Base-by-base conservation (phyloP, 1,139 yeast species). In the Taphrina pruni region DNA sequence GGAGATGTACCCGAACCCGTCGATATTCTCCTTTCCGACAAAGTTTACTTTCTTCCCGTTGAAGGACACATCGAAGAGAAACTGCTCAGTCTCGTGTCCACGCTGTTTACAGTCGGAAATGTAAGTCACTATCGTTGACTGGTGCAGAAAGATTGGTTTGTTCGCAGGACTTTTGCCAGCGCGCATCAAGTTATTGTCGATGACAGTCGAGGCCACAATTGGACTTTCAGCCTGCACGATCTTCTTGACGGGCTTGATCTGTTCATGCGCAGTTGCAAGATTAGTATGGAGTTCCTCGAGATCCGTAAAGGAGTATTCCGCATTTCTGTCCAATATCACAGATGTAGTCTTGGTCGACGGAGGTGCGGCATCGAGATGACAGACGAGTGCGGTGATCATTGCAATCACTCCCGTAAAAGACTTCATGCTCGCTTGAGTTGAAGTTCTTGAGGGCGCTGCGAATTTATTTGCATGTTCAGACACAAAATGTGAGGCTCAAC, bases 41-140 rank as follows among this genome's bases (percentile, higher is more conserved):
- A 12, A 45, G 6, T n/a, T 1, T 7, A 50, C 36, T 2, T 50
- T 8, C 36, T 50, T 21, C n/a, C 54, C 54, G 21, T 50, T n/a
- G 36, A 17, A 50, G 8, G 54, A 50, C 9, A 50, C 54, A 2
- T 50, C 54, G 36, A 50, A 11, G n/a, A 50, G 9, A n/a, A 50
- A 50, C n/a, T 45, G 20, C n/a, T 45, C 48, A 45, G 4, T 45
- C 8, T 45, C 48, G 8, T 45, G 48, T 2, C 20, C 48, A 14
- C 8, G 17, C 8, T 12, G n/a, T 7, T 4, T 6, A n/a, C 48
- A 45, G 8, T n/a, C 8, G 20, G 48, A 45, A 7, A 45, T 45
- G 48, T 45, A 45, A 17, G 17, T 45, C n/a, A 45, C n/a, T n/a
- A n/a, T n/a, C n/a, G 48, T 17, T 2, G 12, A 12, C n/a, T 45